phyloP scores from a whole-genome alignment of 768 basidiomycete genomes.

The Russula virescens region DNA sequence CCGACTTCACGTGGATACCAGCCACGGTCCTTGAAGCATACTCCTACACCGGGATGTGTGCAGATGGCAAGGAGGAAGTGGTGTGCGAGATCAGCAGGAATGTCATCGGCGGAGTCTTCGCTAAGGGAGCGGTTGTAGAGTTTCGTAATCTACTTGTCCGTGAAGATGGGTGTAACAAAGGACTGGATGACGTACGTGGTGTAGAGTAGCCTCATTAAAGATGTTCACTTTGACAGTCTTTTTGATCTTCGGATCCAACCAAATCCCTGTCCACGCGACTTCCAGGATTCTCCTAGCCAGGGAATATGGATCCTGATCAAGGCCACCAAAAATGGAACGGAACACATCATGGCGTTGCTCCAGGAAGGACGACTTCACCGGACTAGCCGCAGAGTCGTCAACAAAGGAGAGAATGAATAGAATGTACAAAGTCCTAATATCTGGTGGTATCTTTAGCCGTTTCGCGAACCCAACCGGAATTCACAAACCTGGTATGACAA shows the following conservation, averaged over 20 bases:
- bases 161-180: neutral
- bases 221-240: slow-evolving; percentile 63
- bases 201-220: slow-evolving; percentile 62
- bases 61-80: slow-evolving; percentile 85
- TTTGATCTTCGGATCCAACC: slow-evolving; percentile 67
- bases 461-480: neutral
- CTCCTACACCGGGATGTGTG: slow-evolving; percentile 71
- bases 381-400: slow-evolving; percentile 39
- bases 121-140: slow-evolving; percentile 58
- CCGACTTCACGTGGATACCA: slow-evolving; percentile 79
- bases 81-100: slow-evolving; percentile 74
- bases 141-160: slow-evolving; percentile 52
- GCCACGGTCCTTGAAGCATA: slow-evolving; percentile 85
- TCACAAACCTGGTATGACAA: slow-evolving; percentile 54
- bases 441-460: slow-evolving; percentile 34
- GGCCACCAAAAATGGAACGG: slow-evolving; percentile 64
- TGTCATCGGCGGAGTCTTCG: slow-evolving; percentile 47
- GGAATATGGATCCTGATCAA: slow-evolving; percentile 58
- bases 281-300: slow-evolving; percentile 64
- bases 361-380: slow-evolving; percentile 58
- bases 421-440: slow-evolving; percentile 75
- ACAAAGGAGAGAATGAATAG: slow-evolving; percentile 72
- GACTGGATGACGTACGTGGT: slow-evolving; percentile 43
- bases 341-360: slow-evolving; percentile 67
- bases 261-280: slow-evolving; percentile 69